Evolutionary conservation across 495 filamentous ascomycete genomes (phyloP).

Genomic region (Chaetomium cochliodes): DNA sequence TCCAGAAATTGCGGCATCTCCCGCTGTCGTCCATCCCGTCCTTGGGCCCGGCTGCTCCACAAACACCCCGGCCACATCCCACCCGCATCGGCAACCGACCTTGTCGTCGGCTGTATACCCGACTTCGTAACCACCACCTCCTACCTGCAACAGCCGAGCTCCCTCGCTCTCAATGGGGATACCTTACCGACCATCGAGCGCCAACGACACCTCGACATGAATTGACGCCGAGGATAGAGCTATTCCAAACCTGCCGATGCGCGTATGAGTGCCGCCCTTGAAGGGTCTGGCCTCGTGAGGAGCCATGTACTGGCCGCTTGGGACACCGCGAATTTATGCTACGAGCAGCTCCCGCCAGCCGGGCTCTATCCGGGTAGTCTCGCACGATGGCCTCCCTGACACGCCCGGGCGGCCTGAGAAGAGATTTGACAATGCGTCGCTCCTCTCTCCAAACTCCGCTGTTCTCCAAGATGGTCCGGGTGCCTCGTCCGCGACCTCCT

Average conservation of each 20-base stretch:
- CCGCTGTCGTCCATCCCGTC: neutral
- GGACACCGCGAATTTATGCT: slow-evolving; percentile 84
- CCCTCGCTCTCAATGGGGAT: slow-evolving; percentile 1
- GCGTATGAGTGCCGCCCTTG: slow-evolving; percentile 34
- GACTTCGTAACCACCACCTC: neutral
- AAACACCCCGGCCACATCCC: slow-evolving; percentile 3
- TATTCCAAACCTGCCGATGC: slow-evolving; percentile 27
- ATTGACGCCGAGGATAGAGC: slow-evolving; percentile 24
- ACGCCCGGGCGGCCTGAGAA: slow-evolving; percentile 32
- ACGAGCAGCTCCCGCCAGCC: slow-evolving; percentile 59
- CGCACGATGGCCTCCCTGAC: slow-evolving; percentile 44
- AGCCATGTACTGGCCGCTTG: slow-evolving; percentile 96
- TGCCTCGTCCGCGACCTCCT: slow-evolving; percentile 23
- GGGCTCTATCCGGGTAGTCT: slow-evolving; percentile 38
- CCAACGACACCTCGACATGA: slow-evolving; percentile 27
- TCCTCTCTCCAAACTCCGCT: slow-evolving; percentile 29
- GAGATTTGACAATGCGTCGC: slow-evolving; percentile 27
- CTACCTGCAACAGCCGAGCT: neutral
- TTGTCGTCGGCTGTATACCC: neutral
- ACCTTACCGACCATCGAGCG: neutral
- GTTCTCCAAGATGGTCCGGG: slow-evolving; percentile 33
- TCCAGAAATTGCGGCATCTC: neutral
- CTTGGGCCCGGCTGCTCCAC: neutral
- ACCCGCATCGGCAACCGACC: neutral
- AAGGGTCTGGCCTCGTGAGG: slow-evolving; percentile 28